Evolutionary conservation across 805 yeast genomes (phyloP).

Genomic region (Candida hungchunana): DNA sequence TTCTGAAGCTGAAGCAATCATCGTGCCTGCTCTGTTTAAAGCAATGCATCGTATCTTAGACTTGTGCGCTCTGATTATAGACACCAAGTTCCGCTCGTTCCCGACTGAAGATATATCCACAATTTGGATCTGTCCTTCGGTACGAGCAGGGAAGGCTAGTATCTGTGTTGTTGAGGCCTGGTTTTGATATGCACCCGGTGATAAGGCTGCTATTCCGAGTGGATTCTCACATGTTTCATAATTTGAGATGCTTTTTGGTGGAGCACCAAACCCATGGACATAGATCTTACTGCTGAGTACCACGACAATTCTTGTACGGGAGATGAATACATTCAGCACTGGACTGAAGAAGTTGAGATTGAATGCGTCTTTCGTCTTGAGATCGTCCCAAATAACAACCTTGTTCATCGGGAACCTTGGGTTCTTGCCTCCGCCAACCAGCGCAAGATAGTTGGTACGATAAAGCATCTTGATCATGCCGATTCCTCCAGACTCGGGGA

Average conservation of each 20-base stretch:
- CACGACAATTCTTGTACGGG: slow-evolving; percentile 72
- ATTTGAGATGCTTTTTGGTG: slow-evolving; percentile 54
- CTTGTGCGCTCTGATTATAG: slow-evolving; percentile 76
- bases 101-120: slow-evolving; percentile 69
- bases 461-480: slow-evolving; percentile 80
- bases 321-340: slow-evolving; percentile 66
- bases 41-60: slow-evolving; percentile 59
- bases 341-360: slow-evolving; percentile 74
- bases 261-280: slow-evolving; percentile 77
- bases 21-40: slow-evolving; percentile 55
- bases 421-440: slow-evolving; percentile 83
- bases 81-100: slow-evolving; percentile 57
- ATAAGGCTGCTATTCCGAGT: slow-evolving; percentile 24
- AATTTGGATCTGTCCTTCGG: slow-evolving; percentile 73
- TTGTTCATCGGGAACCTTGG: slow-evolving; percentile 79
- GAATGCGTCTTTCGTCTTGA: slow-evolving; percentile 68
- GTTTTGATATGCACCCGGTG: slow-evolving; percentile 25
- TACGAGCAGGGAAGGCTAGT: slow-evolving; percentile 74
- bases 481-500: slow-evolving; percentile 49
- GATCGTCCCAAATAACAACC: slow-evolving; percentile 88
- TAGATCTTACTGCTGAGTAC: slow-evolving; percentile 63
- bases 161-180: slow-evolving; percentile 37
- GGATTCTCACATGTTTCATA: slow-evolving; percentile 28
- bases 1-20: slow-evolving; percentile 77
- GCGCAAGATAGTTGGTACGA: slow-evolving; percentile 83